Conservation (phyloP, 352 stramenopile genomes). For the Phytophthora uliginosa region DNA sequence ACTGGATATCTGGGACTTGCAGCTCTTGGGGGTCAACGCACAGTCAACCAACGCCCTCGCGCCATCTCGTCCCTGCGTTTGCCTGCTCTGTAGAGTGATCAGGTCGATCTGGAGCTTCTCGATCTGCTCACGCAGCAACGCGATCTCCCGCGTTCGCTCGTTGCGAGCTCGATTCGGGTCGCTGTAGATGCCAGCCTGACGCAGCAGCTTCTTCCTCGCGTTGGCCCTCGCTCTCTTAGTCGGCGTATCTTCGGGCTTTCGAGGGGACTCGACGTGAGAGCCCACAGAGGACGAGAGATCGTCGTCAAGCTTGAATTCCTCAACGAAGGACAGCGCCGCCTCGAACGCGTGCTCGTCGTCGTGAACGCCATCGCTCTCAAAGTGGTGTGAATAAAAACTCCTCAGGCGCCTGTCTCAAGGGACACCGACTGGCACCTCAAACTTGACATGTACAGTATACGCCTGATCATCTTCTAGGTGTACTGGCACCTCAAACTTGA, state of each 20-base stretch:
- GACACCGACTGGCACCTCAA: not conserved
- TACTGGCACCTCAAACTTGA: too few relatives aligned
- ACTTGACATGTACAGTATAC: too few relatives aligned
- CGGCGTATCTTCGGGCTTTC: not conserved
- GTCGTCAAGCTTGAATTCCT: conserved; percentile 25
- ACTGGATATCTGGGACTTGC: conserved; percentile 15
- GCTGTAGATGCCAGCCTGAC: conserved; percentile 30
- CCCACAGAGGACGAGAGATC: not conserved
- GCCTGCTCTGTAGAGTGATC: conserved; percentile 25
- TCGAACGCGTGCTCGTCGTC: conserved; percentile 25
- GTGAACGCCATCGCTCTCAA: conserved; percentile 18
- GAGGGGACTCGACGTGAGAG: not conserved
- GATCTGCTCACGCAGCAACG: conserved; percentile 45
- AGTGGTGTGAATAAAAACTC: conserved; percentile 1
- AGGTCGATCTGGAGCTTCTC: conserved; percentile 42
- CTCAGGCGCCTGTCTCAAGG: conserved; percentile 21
- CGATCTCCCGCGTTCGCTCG: conserved; percentile 46
- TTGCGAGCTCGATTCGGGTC: conserved; percentile 44
- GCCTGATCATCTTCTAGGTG: too few relatives aligned
- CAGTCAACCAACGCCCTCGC: not conserved
- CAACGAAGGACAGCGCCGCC: conserved; percentile 36
- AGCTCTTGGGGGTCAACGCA: not conserved
- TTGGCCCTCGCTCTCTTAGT: conserved; percentile 22
- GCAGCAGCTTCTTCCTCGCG: conserved; percentile 34
- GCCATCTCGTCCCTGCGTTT: not conserved